Percentiles rank a stretch among this genome's conserved stretches.
phyloP scores from a whole-genome alignment of 2,329 filamentous ascomycete genomes.

The Colletotrichum agaves region DNA sequence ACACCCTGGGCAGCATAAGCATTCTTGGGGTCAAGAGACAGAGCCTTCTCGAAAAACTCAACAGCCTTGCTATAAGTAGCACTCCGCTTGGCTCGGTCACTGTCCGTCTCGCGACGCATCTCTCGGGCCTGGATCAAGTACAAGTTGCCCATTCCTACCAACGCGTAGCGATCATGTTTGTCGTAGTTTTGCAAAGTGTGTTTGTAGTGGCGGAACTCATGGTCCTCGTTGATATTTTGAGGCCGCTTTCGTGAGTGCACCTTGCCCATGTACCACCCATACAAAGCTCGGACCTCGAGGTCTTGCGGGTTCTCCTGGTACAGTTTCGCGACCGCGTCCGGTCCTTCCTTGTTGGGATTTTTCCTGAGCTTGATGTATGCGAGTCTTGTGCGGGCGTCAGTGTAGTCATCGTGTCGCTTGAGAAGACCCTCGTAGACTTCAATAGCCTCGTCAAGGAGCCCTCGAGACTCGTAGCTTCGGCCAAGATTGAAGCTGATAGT shows the following conservation, averaged over 20 bases:
- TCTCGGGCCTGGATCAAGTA: slow-evolving; percentile 88
- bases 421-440: slow-evolving; percentile 90
- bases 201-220: slow-evolving; percentile 94
- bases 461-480: slow-evolving; percentile 89
- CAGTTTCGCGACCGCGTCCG: slow-evolving; percentile 84
- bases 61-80: slow-evolving; percentile 91
- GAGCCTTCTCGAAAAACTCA: slow-evolving; percentile 97
- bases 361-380: slow-evolving; percentile 89
- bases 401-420: slow-evolving; percentile 88
- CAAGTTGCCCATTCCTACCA: slow-evolving; percentile 97
- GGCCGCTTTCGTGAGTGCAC: slow-evolving; percentile 81
- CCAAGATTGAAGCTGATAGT: slow-evolving; percentile 98
- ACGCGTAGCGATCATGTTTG: slow-evolving; percentile 97
- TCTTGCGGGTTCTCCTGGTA: slow-evolving; percentile 87
- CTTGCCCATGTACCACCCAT: slow-evolving; percentile 95
- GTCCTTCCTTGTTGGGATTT: slow-evolving; percentile 85
- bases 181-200: slow-evolving; percentile 93
- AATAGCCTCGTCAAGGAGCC: slow-evolving; percentile 82
- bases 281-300: slow-evolving; percentile 90
- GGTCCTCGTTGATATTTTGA: slow-evolving; percentile 85
- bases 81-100: slow-evolving; percentile 89
- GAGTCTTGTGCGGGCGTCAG: slow-evolving; percentile 87
- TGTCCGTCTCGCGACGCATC: slow-evolving; percentile 90
- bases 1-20: slow-evolving; percentile 97
- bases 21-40: slow-evolving; percentile 94